These are phyloP conservation scores for Blastomyces parvus DNA, from an alignment of 2,329 filamentous ascomycete genomes.

Conservation along the genomic window DNA sequence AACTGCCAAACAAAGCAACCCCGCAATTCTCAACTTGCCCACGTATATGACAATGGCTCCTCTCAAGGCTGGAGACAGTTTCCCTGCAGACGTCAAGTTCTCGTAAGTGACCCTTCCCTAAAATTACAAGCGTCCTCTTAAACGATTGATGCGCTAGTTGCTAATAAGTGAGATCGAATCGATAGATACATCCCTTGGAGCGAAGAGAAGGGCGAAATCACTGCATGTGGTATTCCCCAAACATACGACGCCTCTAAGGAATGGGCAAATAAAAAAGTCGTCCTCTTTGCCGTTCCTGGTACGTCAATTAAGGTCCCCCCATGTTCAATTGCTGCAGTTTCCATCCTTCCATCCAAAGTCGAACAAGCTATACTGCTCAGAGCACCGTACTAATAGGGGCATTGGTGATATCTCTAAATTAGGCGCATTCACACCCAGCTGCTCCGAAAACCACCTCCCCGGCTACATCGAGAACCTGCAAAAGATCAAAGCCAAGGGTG, in stretches of 20 bases:
- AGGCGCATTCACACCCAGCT: slow-evolving; percentile 79
- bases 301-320: slow-evolving; percentile 13
- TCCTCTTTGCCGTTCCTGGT: slow-evolving; percentile 60
- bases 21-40: no score
- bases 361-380: background rate
- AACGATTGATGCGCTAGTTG: background rate
- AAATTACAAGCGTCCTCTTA: no score
- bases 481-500: slow-evolving; percentile 66
- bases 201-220: slow-evolving; percentile 58
- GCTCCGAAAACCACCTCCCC: slow-evolving; percentile 70
- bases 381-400: background rate
- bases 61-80: slow-evolving; percentile 70
- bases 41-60: slow-evolving; percentile 44
- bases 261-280: slow-evolving; percentile 61
- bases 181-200: slow-evolving; percentile 66
- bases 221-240: slow-evolving; percentile 66
- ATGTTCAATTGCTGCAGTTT: background rate
- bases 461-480: slow-evolving; percentile 65
- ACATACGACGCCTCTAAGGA: slow-evolving; percentile 72
- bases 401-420: slow-evolving; percentile 14
- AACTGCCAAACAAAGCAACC: no score
- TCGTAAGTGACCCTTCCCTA: slow-evolving; percentile 41
- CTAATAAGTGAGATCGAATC: slow-evolving; percentile 12
- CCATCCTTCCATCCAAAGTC: background rate
- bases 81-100: slow-evolving; percentile 74